Base-by-base conservation (phyloP, 2,329 filamentous ascomycete species). In the Acephala macrosclerotiorum region DNA sequence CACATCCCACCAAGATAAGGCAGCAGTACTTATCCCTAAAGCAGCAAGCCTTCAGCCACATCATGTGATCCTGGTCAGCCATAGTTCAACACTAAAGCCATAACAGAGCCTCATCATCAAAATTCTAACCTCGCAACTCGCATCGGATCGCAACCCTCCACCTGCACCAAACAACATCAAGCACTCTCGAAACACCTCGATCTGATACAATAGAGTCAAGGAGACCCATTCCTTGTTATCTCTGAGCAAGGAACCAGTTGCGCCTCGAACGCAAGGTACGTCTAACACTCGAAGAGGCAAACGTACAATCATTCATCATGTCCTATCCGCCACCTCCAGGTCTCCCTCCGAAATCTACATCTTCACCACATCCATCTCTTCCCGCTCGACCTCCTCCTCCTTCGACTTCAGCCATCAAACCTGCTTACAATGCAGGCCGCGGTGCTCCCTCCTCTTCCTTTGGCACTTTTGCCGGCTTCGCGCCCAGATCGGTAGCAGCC, bases 281-380 rank as follows among this genome's bases (percentile, higher is more conserved):
- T 77, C 71, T 73, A 73, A 74, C 69, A 73, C 70, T 73, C 65
- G 71, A 73, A 72, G 70, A 71, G 68, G 67, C 66, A 70, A 68
- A 72, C 71, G 74, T 69, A 70, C 73, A 75, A 72, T 70, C 73
- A 74, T 89, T 89, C 86, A 89, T 89, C 86, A 95, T 95, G 92
- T 90, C 91, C 81, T 93, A 93, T 86, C 90, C 91, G 81, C 90
- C 90, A 77, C 91, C 91, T 91, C 91, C 92, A 93, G 91, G 91
- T 87, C 82, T 87, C 79, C 78, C 75, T 68, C 75, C 61, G 73
- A 77, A 68, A 77, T 73, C 79, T 75, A 73, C 81, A 74, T 71
- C 78, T 66, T 70, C 79, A 72, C 74, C 79, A 38, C 81, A 87
- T 74, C 85, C 87, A 53, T 92, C 91, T 72, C 90, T 96, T 45